phyloP scores from a whole-genome alignment of 768 basidiomycete species.

The Lactarius tabidus region DNA sequence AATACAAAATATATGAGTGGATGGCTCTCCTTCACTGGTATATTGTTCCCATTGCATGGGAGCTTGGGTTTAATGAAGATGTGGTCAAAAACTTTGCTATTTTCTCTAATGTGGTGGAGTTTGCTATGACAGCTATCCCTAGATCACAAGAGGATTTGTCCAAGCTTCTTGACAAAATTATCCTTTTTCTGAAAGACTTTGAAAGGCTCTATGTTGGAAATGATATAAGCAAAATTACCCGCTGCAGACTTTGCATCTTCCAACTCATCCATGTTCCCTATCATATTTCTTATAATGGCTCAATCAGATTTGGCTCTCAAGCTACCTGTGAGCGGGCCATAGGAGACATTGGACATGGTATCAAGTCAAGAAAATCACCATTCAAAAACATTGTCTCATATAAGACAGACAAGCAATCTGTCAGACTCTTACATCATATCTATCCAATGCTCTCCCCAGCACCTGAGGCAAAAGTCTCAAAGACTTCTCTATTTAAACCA shows the following conservation, averaged over 20 bases:
- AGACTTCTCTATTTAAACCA: background rate
- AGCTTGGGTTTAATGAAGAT: constrained; percentile 11
- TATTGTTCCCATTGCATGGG: background rate
- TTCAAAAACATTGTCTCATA: too few species aligned
- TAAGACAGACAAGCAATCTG: background rate
- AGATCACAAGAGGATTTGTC: background rate
- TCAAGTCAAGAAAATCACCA: too few species aligned
- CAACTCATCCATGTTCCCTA: too few species aligned
- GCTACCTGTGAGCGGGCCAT: too few species aligned
- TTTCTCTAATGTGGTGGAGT: too few species aligned
- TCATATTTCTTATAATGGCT: too few species aligned
- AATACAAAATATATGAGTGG: background rate
- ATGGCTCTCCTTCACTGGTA: constrained; percentile 1
- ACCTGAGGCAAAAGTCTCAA: background rate
- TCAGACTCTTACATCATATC: background rate
- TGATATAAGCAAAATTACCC: background rate
- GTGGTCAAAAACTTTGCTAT: constrained; percentile 20
- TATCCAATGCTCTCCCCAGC: constrained; percentile 25
- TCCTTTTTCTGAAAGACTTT: background rate
- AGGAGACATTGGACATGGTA: too few species aligned
- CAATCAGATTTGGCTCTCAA: too few species aligned
- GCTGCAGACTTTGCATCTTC: background rate
- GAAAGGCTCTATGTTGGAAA: constrained; percentile 2
- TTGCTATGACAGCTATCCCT: background rate
- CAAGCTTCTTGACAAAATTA: background rate